A percentile compares a stretch with the other conserved stretches of the same genome.
Conservation (phyloP, 2,329 filamentous ascomycete genomes). For the Curvularia verruculosa region DNA sequence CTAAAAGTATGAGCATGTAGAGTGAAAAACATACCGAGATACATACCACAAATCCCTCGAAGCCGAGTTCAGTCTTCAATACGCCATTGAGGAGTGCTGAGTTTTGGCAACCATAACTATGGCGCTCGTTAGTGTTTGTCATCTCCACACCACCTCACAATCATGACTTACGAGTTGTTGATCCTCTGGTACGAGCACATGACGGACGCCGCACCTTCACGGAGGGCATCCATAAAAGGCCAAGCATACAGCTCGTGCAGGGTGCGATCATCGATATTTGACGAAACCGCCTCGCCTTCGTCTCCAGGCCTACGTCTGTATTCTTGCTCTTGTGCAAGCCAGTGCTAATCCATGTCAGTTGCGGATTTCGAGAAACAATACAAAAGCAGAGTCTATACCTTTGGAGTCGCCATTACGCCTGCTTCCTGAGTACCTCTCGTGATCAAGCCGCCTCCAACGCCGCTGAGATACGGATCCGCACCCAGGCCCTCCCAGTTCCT, state of each 20-base stretch:
- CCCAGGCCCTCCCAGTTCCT: constrained; percentile 78
- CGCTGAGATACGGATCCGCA: constrained; percentile 68
- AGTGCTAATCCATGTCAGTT: constrained; percentile 41
- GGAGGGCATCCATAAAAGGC: constrained; percentile 67
- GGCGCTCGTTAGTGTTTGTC: background rate
- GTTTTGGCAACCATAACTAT: constrained; percentile 42
- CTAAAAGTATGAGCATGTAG: constrained; percentile 1
- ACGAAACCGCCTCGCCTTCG: constrained; percentile 62
- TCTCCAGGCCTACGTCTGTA: constrained; percentile 46
- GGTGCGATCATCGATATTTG: constrained; percentile 69
- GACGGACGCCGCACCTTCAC: constrained; percentile 62
- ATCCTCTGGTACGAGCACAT: constrained; percentile 62
- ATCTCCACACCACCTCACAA: background rate
- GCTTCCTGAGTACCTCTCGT: constrained; percentile 60
- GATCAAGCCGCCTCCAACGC: constrained; percentile 57
- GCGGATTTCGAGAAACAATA: too few relatives aligned
- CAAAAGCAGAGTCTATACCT: constrained; percentile 10
- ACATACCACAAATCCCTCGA: constrained; percentile 52
- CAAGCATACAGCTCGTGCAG: constrained; percentile 71
- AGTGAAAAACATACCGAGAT: background rate
- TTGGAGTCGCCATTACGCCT: constrained; percentile 49
- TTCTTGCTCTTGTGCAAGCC: constrained; percentile 63
- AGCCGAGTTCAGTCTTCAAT: constrained; percentile 59
- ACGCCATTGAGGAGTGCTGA: constrained; percentile 56
- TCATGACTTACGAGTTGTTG: constrained; percentile 28